These are phyloP conservation scores for Eimeria zaria DNA, from an alignment of 169 alveolate species.

Conservation along the genomic window DNA sequence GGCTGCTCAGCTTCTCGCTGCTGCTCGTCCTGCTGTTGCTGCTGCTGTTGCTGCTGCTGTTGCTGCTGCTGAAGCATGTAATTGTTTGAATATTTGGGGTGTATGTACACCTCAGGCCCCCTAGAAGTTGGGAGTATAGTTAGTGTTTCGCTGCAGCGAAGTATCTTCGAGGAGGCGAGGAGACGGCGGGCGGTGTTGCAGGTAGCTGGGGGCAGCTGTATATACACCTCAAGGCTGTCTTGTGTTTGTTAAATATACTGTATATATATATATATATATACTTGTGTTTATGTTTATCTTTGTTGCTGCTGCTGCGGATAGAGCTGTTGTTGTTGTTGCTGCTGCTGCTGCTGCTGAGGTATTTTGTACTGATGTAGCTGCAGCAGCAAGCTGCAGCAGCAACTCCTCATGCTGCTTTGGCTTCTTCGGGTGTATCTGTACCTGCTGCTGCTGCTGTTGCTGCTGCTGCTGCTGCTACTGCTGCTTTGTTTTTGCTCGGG, in stretches of 20 bases:
- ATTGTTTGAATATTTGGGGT: neutral
- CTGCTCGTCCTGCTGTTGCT: too few species aligned
- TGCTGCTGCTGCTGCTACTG: neutral
- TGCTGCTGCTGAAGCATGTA: too few species aligned
- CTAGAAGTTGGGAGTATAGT: slow-evolving; percentile 29
- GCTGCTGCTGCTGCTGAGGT: too few species aligned
- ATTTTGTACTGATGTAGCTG: too few species aligned
- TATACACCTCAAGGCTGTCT: too few species aligned
- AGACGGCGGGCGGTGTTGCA: neutral
- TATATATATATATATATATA: too few species aligned
- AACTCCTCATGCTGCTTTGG: neutral
- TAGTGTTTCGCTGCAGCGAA: neutral
- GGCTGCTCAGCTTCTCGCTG: too few species aligned
- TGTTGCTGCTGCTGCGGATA: too few species aligned
- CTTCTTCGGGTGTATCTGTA: neutral
- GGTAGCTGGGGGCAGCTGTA: neutral
- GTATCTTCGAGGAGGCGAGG: neutral
- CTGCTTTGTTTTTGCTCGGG: neutral
- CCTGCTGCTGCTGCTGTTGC: neutral
- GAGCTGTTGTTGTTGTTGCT: too few species aligned
- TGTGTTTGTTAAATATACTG: too few species aligned
- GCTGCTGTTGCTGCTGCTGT: too few species aligned
- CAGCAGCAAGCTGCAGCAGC: neutral
- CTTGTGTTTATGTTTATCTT: too few species aligned
- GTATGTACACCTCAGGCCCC: slow-evolving; percentile 1